Conservation (phyloP, 2,329 filamentous ascomycete genomes). For the Rasamsonia emersonii region DNA sequence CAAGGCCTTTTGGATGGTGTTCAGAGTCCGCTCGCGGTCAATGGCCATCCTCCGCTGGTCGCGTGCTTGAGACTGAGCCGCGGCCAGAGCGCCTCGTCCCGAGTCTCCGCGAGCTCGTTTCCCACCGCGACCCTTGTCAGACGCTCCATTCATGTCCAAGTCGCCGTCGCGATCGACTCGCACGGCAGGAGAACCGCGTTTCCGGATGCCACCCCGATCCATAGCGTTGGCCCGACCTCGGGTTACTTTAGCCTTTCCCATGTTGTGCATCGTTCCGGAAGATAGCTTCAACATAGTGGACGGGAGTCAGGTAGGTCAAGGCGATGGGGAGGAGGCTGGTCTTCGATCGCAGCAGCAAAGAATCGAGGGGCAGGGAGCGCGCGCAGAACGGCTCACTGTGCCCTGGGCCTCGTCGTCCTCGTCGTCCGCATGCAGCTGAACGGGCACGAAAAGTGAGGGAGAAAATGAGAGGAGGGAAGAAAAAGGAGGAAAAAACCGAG, state of each 20-base stretch:
- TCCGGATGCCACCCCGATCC: constrained; percentile 44
- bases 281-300: constrained; percentile 8
- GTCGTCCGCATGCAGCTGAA: no score
- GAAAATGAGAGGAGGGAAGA: no score
- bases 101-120: constrained; percentile 26
- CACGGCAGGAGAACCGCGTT: constrained; percentile 30
- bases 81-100: constrained; percentile 14
- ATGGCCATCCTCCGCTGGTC: constrained; percentile 12
- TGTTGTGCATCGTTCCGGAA: constrained; percentile 15
- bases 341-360: no score
- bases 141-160: constrained; percentile 47
- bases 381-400: no score
- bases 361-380: no score
- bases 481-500: no score
- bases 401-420: no score
- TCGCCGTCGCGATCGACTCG: constrained; percentile 54
- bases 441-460: no score
- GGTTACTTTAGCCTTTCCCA: constrained; percentile 24
- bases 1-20: constrained; percentile 30
- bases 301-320: constrained; percentile 1
- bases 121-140: constrained; percentile 25
- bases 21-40: constrained; percentile 19
- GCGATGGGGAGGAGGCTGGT: no score
- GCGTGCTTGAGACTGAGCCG: constrained; percentile 16
- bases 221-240: constrained; percentile 20